Conservation (phyloP, 495 filamentous ascomycete species). For the Glarea lozoyensis region DNA sequence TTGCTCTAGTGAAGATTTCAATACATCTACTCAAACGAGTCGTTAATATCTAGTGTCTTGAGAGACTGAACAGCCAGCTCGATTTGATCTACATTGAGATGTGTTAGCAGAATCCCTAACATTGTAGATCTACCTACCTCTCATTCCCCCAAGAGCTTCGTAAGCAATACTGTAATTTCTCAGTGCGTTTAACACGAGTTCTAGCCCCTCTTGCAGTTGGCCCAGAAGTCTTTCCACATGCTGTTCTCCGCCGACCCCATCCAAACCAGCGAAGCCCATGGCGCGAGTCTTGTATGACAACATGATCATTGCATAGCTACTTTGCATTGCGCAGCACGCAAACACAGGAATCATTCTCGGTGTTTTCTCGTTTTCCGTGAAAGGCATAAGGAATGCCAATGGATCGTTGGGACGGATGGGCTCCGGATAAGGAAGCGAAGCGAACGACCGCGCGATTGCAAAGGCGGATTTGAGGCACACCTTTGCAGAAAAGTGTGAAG, state of each 20-base stretch:
- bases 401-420: not conserved
- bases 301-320: slow-evolving; percentile 54
- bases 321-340: slow-evolving; percentile 55
- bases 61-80: not conserved
- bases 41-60: not conserved
- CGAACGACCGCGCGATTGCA: slow-evolving; percentile 31
- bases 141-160: slow-evolving; percentile 54
- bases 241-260: slow-evolving; percentile 22
- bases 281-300: slow-evolving; percentile 22
- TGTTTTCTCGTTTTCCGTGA: slow-evolving; percentile 1
- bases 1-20: not conserved
- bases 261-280: slow-evolving; percentile 35
- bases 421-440: not conserved
- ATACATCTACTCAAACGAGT: not conserved
- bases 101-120: slow-evolving; percentile 17
- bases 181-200: slow-evolving; percentile 38
- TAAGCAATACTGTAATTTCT: slow-evolving; percentile 50
- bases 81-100: not conserved
- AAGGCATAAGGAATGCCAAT: not conserved
- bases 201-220: slow-evolving; percentile 44
- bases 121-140: slow-evolving; percentile 36
- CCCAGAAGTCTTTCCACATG: slow-evolving; percentile 37
- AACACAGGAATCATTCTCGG: slow-evolving; percentile 53
- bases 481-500: slow-evolving; percentile 41
- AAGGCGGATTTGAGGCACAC: slow-evolving; percentile 43